These are phyloP conservation scores for Chlorella sorokiniana DNA, from an alignment of 139 green algal species.

Conservation along the genomic window DNA sequence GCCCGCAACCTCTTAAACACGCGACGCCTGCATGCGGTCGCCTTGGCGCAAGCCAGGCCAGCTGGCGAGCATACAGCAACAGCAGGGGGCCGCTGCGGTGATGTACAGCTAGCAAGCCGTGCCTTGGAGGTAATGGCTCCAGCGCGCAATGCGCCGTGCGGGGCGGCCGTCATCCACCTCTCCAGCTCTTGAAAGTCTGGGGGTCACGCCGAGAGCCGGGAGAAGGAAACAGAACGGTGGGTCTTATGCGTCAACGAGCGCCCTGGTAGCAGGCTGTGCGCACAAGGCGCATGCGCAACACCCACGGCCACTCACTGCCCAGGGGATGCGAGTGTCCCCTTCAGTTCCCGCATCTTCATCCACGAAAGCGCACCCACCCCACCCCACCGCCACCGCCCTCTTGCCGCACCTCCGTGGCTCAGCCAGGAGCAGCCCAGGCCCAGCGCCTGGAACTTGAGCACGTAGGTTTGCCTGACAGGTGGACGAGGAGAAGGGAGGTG, in stretches of 20 bases:
- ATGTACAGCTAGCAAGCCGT: not conserved
- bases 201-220: not conserved
- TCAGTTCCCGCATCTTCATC: not conserved
- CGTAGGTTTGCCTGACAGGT: not conserved
- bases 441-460: not conserved
- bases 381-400: not conserved
- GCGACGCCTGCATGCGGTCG: too few species aligned
- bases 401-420: not conserved
- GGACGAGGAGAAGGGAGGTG: not conserved
- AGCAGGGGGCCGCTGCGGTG: too few species aligned
- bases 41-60: not conserved
- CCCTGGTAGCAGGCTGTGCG: not conserved
- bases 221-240: not conserved
- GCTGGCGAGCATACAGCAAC: too few species aligned
- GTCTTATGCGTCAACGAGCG: not conserved
- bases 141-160: not conserved
- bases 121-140: not conserved
- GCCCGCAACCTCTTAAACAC: too few species aligned
- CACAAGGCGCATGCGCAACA: too few species aligned
- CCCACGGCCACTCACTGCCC: too few species aligned
- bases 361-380: not conserved
- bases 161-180: not conserved
- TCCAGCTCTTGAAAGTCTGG: conserved; percentile 8
- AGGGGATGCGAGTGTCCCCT: too few species aligned
- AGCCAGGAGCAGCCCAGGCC: not conserved